Percentiles rank a stretch among this genome's conserved stretches.
phyloP scores from a whole-genome alignment of 805 yeast genomes.

The Metschnikowia kofuensis region DNA sequence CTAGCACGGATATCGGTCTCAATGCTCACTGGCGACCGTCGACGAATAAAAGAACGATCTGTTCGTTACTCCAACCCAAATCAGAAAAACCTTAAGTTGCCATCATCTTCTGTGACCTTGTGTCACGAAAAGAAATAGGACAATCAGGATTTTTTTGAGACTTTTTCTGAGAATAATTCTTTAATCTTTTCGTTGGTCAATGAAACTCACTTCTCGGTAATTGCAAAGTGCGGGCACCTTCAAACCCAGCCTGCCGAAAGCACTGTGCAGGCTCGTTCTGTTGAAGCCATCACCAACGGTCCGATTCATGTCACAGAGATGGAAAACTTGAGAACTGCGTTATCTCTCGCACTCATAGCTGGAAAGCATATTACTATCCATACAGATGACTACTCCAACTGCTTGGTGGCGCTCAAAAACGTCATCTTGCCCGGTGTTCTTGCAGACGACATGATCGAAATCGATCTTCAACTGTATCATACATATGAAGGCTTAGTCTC shows the following conservation, averaged over 20 bases:
- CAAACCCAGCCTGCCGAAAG: background rate
- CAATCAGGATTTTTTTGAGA: too few relatives aligned
- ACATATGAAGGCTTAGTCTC: constrained; percentile 7
- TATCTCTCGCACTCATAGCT: constrained; percentile 15
- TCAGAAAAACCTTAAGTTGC: too few relatives aligned
- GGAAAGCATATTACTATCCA: constrained; percentile 7
- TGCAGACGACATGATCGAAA: constrained; percentile 10
- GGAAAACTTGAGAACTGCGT: constrained; percentile 17
- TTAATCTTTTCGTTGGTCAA: too few relatives aligned
- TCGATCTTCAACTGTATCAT: constrained; percentile 13
- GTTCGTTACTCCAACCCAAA: too few relatives aligned
- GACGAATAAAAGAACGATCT: too few relatives aligned
- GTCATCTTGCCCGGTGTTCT: background rate
- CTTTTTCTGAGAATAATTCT: too few relatives aligned
- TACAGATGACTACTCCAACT: constrained; percentile 10
- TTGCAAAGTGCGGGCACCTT: too few relatives aligned
- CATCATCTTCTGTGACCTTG: too few relatives aligned
- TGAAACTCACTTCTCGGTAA: too few relatives aligned
- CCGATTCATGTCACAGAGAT: constrained; percentile 2
- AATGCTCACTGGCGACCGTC: too few relatives aligned
- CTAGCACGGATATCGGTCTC: too few relatives aligned
- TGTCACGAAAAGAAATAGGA: too few relatives aligned
- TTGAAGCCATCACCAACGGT: background rate
- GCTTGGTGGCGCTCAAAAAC: constrained; percentile 4
- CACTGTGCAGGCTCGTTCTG: background rate